phyloP scores from a whole-genome alignment of 2,329 filamentous ascomycete species.

The Fusarium sp. region DNA sequence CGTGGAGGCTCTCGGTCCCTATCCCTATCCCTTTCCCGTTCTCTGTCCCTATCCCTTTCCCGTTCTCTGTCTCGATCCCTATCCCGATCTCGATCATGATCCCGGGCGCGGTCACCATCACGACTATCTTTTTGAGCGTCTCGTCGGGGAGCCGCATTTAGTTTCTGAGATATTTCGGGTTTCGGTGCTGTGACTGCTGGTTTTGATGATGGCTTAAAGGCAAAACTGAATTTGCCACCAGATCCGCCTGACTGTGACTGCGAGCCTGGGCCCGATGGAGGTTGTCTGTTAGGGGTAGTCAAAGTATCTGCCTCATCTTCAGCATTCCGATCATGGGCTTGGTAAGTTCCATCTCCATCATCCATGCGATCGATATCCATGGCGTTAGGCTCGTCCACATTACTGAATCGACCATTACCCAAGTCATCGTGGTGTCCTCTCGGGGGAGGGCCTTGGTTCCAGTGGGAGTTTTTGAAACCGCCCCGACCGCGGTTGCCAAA shows the following conservation, averaged over 20 bases:
- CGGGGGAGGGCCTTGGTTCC: constrained; percentile 56
- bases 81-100: constrained; percentile 51
- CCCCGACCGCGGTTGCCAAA: constrained; percentile 68
- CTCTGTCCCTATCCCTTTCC: constrained; percentile 52
- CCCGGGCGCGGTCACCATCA: constrained; percentile 54
- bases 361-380: constrained; percentile 33
- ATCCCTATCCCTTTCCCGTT: constrained; percentile 39
- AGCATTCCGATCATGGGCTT: constrained; percentile 49
- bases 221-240: constrained; percentile 89
- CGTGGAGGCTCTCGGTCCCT: constrained; percentile 61
- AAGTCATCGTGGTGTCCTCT: constrained; percentile 43
- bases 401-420: constrained; percentile 37
- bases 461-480: constrained; percentile 76
- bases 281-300: constrained; percentile 66
- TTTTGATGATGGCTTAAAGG: constrained; percentile 82
- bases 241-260: constrained; percentile 41
- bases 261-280: constrained; percentile 64
- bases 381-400: constrained; percentile 32
- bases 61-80: constrained; percentile 53
- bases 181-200: constrained; percentile 68
- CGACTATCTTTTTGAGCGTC: constrained; percentile 46
- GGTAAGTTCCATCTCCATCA: constrained; percentile 41
- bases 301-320: constrained; percentile 61
- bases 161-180: constrained; percentile 74
- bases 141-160: constrained; percentile 72